A percentile compares a stretch with the other conserved stretches of the same genome.
These are phyloP conservation scores for Millerozyma acaciae DNA, from an alignment of 805 yeast genomes.

Conservation along the genomic window DNA sequence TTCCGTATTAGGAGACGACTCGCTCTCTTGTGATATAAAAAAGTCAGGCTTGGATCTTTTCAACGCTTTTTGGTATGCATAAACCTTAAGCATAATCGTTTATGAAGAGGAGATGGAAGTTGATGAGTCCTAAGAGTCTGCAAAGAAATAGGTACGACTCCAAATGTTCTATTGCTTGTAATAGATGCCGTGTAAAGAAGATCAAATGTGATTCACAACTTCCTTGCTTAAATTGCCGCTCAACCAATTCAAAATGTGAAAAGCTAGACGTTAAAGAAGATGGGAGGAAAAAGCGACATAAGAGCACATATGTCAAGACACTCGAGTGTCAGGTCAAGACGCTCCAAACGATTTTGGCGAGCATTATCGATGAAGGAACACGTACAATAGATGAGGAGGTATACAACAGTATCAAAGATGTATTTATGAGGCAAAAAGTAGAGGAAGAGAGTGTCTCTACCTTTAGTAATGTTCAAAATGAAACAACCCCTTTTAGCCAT, in stretches of 20 bases:
- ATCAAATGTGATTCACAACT: slow-evolving; percentile 3
- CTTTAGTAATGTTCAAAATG: background rate
- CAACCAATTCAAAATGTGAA: slow-evolving; percentile 3
- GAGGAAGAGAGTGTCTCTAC: too few relatives aligned
- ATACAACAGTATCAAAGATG: too few relatives aligned
- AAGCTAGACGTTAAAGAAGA: slow-evolving; percentile 2
- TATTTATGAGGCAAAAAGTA: background rate
- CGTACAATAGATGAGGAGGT: too few relatives aligned
- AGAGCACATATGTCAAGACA: slow-evolving; percentile 3
- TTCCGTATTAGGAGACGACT: too few relatives aligned
- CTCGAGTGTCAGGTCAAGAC: slow-evolving; percentile 5
- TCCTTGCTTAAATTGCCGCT: slow-evolving; percentile 4
- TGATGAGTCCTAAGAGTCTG: too few relatives aligned
- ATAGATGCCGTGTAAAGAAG: slow-evolving; percentile 4
- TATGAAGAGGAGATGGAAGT: too few relatives aligned
- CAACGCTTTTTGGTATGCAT: too few relatives aligned
- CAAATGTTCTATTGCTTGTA: slow-evolving; percentile 4
- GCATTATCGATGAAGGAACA: background rate
- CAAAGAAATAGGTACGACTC: slow-evolving; percentile 3
- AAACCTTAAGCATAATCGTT: too few relatives aligned
- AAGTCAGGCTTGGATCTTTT: too few relatives aligned
- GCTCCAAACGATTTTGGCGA: slow-evolving; percentile 4
- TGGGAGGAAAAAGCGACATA: slow-evolving; percentile 5
- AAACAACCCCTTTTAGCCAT: background rate
- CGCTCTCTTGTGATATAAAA: too few relatives aligned